Conservation (phyloP, 1,284 basidiomycete genomes). For the Sporisorium scitamineum region DNA sequence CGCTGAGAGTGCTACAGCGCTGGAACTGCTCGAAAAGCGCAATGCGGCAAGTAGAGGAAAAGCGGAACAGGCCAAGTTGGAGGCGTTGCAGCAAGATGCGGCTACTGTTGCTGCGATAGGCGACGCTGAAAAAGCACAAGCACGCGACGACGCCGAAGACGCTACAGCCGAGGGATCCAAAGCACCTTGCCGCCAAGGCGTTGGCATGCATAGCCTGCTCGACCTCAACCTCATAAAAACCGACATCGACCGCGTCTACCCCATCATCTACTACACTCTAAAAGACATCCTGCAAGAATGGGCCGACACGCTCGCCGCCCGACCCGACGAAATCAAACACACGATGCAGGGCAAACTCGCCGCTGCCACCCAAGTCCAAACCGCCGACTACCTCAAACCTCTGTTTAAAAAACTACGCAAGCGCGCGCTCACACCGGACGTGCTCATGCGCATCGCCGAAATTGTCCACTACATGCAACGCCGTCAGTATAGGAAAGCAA, state of each 20-base stretch:
- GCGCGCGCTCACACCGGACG: constrained; percentile 84
- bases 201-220: constrained; percentile 64
- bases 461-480: constrained; percentile 97
- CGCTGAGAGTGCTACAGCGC: constrained; percentile 77
- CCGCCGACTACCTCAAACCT: constrained; percentile 95
- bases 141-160: background rate
- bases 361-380: constrained; percentile 93
- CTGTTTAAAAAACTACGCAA: constrained; percentile 89
- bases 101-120: constrained; percentile 2
- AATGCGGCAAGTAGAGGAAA: constrained; percentile 41
- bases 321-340: constrained; percentile 82
- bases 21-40: constrained; percentile 77
- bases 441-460: constrained; percentile 89
- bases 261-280: constrained; percentile 94
- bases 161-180: constrained; percentile 9
- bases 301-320: constrained; percentile 90
- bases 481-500: constrained; percentile 91
- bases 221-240: constrained; percentile 82
- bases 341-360: constrained; percentile 92
- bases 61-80: constrained; percentile 44
- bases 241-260: constrained; percentile 95
- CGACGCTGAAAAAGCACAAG: background rate
- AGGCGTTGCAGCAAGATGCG: constrained; percentile 15
- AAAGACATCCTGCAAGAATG: constrained; percentile 92
- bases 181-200: constrained; percentile 43